Percentiles rank a stretch among this genome's conserved stretches.
phyloP scores from a whole-genome alignment of 176 grass and related monocot genomes.

The Lolium perenne region DNA sequence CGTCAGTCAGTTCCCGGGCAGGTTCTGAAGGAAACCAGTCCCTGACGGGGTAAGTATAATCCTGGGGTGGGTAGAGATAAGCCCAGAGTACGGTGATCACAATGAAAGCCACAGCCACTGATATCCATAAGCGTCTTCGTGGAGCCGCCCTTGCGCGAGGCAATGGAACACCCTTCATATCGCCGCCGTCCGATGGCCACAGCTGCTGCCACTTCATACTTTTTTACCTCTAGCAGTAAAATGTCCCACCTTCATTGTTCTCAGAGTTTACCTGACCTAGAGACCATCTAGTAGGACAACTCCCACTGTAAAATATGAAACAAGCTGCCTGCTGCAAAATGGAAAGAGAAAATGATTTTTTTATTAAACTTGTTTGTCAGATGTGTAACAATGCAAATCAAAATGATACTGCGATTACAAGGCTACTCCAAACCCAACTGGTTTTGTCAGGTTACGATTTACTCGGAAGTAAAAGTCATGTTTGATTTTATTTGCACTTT shows the following conservation, averaged over 20 bases:
- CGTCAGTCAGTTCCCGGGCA: constrained; percentile 66
- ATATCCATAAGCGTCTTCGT: constrained; percentile 56
- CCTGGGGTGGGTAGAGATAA: constrained; percentile 77
- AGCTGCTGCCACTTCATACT: constrained; percentile 62
- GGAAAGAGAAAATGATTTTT: not conserved
- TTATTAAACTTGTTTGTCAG: not conserved
- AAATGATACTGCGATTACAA: not conserved
- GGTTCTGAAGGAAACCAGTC: constrained; percentile 75
- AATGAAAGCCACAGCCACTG: constrained; percentile 52
- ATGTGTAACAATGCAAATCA: not conserved
- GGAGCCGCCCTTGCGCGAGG: constrained; percentile 53
- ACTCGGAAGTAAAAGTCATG: not conserved
- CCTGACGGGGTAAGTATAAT: constrained; percentile 60
- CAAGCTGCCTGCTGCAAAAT: constrained; percentile 19
- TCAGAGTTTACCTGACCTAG: not conserved
- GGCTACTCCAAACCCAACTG: not conserved
- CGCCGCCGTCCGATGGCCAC: constrained; percentile 45
- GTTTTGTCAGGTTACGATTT: not conserved
- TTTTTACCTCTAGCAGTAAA: constrained; percentile 8
- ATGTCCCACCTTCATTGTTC: not conserved
- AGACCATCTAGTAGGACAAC: not conserved
- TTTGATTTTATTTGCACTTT: not conserved
- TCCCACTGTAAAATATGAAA: not conserved
- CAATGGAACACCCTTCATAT: constrained; percentile 46
- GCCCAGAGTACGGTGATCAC: constrained; percentile 62